Conservation (phyloP, 2,329 filamentous ascomycete species). For the Ceratocystis papillata region DNA sequence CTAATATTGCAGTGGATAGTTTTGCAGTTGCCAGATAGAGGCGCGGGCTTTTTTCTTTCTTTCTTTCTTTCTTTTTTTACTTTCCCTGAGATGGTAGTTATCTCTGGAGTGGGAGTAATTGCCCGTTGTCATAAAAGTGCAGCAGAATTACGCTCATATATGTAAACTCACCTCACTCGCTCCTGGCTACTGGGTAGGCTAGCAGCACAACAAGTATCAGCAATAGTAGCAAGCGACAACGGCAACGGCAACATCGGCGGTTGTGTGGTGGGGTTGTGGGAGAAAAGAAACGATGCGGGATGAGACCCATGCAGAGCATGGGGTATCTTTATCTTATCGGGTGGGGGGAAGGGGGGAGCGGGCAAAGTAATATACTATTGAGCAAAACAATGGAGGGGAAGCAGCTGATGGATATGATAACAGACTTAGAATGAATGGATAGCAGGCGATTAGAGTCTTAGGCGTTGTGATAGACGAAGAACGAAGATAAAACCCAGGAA, state of each 20-base stretch:
- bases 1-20: not conserved
- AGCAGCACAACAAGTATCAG: not conserved
- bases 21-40: not conserved
- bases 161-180: not conserved
- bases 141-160: not conserved
- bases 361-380: not conserved
- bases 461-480: not conserved
- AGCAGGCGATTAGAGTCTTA: not conserved
- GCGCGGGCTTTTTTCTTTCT: not conserved
- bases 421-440: not conserved
- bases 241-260: not conserved
- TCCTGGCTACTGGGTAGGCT: not conserved
- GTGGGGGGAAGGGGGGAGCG: not conserved
- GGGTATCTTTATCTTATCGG: constrained; percentile 6
- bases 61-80: not conserved
- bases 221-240: not conserved
- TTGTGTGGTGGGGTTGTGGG: not conserved
- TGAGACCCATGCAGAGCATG: not conserved
- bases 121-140: not conserved
- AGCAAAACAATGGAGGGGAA: not conserved
- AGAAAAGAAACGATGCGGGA: not conserved
- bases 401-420: not conserved
- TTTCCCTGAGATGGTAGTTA: not conserved
- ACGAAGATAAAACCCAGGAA: not conserved
- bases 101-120: not conserved